Conservation (phyloP, 371 early-diverging fungal species). For the Blastocladiella emersonii region DNA sequence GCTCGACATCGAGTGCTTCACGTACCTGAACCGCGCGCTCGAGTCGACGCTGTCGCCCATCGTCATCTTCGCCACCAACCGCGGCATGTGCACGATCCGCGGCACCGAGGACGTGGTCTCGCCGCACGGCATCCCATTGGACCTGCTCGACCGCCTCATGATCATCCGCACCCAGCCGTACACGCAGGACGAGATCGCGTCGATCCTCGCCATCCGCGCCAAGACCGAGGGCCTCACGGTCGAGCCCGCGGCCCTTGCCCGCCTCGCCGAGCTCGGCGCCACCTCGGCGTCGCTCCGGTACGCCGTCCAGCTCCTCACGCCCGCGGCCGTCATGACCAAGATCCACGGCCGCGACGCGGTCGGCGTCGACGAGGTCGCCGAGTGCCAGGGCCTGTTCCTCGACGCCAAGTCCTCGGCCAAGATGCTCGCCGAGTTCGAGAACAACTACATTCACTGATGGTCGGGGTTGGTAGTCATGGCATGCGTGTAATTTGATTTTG, state of each 20-base stretch:
- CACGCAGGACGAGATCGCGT: constrained; percentile 74
- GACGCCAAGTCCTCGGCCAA: constrained; percentile 81
- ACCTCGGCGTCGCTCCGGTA: constrained; percentile 78
- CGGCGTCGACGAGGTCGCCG: constrained; percentile 66
- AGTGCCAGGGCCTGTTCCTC: constrained; percentile 69
- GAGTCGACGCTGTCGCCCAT: constrained; percentile 92
- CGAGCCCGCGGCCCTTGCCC: constrained; percentile 53
- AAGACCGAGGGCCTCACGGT: constrained; percentile 73
- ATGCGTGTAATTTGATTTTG: no score
- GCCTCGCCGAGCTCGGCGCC: constrained; percentile 60
- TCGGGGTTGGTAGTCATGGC: no score
- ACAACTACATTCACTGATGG: constrained; percentile 1
- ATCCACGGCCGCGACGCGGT: constrained; percentile 71
- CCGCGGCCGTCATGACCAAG: constrained; percentile 68
- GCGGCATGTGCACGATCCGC: constrained; percentile 84
- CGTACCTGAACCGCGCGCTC: constrained; percentile 91
- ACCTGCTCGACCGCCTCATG: constrained; percentile 86
- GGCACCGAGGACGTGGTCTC: constrained; percentile 76
- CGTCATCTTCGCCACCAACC: constrained; percentile 96
- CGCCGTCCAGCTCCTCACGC: constrained; percentile 94
- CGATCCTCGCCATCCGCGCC: constrained; percentile 80
- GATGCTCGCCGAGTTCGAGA: constrained; percentile 18
- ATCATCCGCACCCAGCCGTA: constrained; percentile 86
- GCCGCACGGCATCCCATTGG: constrained; percentile 94
- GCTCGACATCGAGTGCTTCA: constrained; percentile 98